These are phyloP conservation scores for Xylariaceae sp. DNA, from an alignment of 2,329 filamentous ascomycete species.

Conservation along the genomic window DNA sequence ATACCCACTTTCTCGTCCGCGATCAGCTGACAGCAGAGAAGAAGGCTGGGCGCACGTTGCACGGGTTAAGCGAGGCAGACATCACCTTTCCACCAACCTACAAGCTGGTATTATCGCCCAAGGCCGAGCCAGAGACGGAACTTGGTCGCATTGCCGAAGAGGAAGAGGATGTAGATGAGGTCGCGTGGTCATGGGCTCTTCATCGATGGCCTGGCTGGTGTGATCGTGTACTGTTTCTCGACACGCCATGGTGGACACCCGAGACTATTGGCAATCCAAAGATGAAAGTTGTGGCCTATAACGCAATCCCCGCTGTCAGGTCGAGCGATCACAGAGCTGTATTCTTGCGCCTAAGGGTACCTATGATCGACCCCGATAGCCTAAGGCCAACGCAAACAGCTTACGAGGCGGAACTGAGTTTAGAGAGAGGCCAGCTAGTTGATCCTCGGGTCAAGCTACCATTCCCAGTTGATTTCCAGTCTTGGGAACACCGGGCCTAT, in stretches of 20 bases:
- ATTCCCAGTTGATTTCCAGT: slow-evolving; percentile 55
- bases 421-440: slow-evolving; percentile 8
- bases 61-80: slow-evolving; percentile 74
- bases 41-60: slow-evolving; percentile 68
- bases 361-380: slow-evolving; percentile 52
- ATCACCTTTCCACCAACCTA: slow-evolving; percentile 90
- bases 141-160: slow-evolving; percentile 24
- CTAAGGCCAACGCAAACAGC: slow-evolving; percentile 40
- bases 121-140: slow-evolving; percentile 24
- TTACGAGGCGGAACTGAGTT: slow-evolving; percentile 18
- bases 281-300: slow-evolving; percentile 66
- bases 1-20: slow-evolving; percentile 64
- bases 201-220: slow-evolving; percentile 94
- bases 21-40: slow-evolving; percentile 83
- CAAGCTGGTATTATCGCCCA: slow-evolving; percentile 69
- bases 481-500: slow-evolving; percentile 52
- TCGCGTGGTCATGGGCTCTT: slow-evolving; percentile 72
- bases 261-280: slow-evolving; percentile 27
- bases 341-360: slow-evolving; percentile 69
- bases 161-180: slow-evolving; percentile 37
- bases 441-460: slow-evolving; percentile 45
- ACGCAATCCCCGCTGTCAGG: slow-evolving; percentile 74
- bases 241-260: slow-evolving; percentile 57
- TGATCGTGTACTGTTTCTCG: slow-evolving; percentile 82
- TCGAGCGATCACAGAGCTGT: slow-evolving; percentile 90